These are phyloP conservation scores for Pseudoturritis turrita DNA, from an alignment of 345 rosid genomes.

Conservation along the genomic window DNA sequence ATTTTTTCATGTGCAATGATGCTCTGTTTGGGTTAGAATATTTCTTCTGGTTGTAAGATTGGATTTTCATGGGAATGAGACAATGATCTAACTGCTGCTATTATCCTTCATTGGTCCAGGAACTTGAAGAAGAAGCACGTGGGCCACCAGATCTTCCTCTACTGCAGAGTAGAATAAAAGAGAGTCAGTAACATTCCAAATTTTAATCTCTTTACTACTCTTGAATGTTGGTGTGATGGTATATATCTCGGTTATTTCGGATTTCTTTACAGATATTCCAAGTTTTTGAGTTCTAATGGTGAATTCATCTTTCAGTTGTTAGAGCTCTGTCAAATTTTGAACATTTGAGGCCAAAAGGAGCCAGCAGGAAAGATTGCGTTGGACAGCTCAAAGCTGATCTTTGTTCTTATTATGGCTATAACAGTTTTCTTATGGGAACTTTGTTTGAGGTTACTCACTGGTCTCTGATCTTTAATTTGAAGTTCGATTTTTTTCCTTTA, in stretches of 20 bases:
- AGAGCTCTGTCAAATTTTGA: slow-evolving; percentile 76
- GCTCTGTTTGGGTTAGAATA: background rate
- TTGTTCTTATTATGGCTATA: slow-evolving; percentile 83
- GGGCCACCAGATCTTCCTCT: slow-evolving; percentile 74
- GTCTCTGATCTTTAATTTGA: background rate
- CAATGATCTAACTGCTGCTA: background rate
- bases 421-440: slow-evolving; percentile 72
- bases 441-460: slow-evolving; percentile 62
- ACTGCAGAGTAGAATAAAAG: slow-evolving; percentile 73
- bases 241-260: background rate
- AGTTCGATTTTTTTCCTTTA: background rate
- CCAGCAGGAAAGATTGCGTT: slow-evolving; percentile 60
- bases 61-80: background rate
- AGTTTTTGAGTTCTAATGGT: slow-evolving; percentile 2
- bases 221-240: background rate
- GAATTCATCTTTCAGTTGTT: slow-evolving; percentile 46
- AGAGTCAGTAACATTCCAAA: slow-evolving; percentile 48
- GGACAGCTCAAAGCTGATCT: slow-evolving; percentile 74
- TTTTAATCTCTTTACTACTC: background rate
- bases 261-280: background rate
- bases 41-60: background rate
- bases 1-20: background rate
- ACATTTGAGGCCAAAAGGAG: slow-evolving; percentile 58
- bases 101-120: slow-evolving; percentile 37
- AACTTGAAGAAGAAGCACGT: slow-evolving; percentile 70